These are phyloP conservation scores for Neofusicoccum kwambonambiense DNA, from an alignment of 2,329 filamentous ascomycete genomes.

Conservation along the genomic window DNA sequence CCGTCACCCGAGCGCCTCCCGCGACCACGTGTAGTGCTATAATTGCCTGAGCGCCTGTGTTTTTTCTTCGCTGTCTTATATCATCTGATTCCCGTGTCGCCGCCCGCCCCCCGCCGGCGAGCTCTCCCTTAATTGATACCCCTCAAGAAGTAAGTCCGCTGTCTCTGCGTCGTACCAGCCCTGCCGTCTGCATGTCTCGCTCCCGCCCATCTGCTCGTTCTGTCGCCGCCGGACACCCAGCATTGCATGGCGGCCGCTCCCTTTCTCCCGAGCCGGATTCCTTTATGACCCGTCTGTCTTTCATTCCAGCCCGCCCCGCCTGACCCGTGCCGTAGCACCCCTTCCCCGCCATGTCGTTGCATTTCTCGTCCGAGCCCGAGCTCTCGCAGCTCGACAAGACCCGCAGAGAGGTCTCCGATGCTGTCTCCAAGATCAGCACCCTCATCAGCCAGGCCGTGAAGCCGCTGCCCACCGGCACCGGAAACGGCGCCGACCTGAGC, in stretches of 20 bases:
- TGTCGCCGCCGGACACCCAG: background rate
- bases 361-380: conserved; percentile 13
- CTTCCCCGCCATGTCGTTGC: background rate
- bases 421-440: conserved; percentile 23
- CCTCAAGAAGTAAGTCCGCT: background rate
- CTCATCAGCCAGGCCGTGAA: conserved; percentile 31
- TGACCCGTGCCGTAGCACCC: no score
- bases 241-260: no score
- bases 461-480: conserved; percentile 39
- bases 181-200: background rate
- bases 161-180: background rate
- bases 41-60: conserved; percentile 5
- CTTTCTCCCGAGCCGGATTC: background rate
- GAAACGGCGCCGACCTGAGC: conserved; percentile 43
- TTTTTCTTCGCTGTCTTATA: background rate
- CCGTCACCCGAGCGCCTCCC: background rate
- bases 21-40: conserved; percentile 14
- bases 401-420: background rate
- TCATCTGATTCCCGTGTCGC: background rate
- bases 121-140: background rate
- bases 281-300: background rate
- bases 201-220: background rate
- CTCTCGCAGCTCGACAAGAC: conserved; percentile 19
- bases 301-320: background rate
- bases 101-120: background rate